Conservation (phyloP, 495 filamentous ascomycete species). For the Penicillium antarcticum region DNA sequence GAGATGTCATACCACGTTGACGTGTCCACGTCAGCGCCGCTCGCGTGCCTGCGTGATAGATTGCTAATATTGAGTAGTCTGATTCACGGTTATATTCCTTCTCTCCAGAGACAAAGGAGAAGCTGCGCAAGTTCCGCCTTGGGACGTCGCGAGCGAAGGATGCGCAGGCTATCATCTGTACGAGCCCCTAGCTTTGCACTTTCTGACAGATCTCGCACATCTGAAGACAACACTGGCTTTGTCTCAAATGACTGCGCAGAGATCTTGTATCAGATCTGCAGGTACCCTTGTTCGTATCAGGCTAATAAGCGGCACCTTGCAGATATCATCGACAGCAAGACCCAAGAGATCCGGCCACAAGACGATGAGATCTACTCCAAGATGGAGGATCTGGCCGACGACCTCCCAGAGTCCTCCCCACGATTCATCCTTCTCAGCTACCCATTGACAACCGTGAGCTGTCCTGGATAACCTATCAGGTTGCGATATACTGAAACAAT, state of each 20-base stretch:
- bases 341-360: conserved; percentile 74
- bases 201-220: neutral
- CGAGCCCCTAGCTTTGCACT: conserved; percentile 27
- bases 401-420: conserved; percentile 88
- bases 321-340: conserved; percentile 75
- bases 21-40: neutral
- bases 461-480: neutral
- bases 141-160: conserved; percentile 83
- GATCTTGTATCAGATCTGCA: neutral
- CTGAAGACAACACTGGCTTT: neutral
- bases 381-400: conserved; percentile 76
- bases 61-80: conserved; percentile 52
- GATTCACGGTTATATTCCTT: conserved; percentile 92
- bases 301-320: neutral
- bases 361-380: conserved; percentile 76
- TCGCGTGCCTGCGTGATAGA: neutral
- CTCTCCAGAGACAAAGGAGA: conserved; percentile 79
- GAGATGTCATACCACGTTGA: neutral
- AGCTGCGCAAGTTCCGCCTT: conserved; percentile 88
- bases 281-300: neutral
- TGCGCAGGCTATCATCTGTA: conserved; percentile 93
- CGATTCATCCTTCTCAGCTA: conserved; percentile 88
- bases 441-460: conserved; percentile 73
- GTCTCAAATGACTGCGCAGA: neutral
- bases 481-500: conserved; percentile 1